Evolutionary conservation across 78 protist species (phyloP).

Genomic region (Dictyostelium capitatum): DNA sequence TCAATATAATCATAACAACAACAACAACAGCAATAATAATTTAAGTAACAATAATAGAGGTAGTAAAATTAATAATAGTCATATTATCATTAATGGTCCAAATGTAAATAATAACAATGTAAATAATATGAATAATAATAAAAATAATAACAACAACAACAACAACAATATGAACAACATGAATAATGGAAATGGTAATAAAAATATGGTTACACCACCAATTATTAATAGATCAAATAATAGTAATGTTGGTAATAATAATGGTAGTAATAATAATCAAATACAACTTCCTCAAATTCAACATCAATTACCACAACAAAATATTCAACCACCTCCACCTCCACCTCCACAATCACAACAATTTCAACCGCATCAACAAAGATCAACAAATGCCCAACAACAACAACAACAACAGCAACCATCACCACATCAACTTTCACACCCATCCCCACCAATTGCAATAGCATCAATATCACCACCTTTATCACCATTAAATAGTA

Average conservation of each 20-base stretch:
- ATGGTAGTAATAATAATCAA: background rate
- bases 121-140: background rate
- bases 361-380: background rate
- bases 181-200: background rate
- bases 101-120: background rate
- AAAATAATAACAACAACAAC: background rate
- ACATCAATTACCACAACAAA: background rate
- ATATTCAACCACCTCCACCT: no score
- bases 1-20: background rate
- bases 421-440: background rate
- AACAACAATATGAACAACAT: background rate
- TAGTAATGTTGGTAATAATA: background rate
- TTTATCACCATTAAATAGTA: background rate
- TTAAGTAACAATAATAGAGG: background rate
- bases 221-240: background rate
- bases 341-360: background rate
- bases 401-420: background rate
- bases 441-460: background rate
- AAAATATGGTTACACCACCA: no score
- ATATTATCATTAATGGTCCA: background rate
- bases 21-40: background rate
- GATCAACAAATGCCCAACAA: background rate
- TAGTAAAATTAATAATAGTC: background rate
- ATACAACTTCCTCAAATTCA: background rate
- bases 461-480: background rate